Percentiles rank a stretch among this genome's conserved stretches.
Conservation (phyloP, 495 filamentous ascomycete genomes). For the Talaromyces wortmannii region DNA sequence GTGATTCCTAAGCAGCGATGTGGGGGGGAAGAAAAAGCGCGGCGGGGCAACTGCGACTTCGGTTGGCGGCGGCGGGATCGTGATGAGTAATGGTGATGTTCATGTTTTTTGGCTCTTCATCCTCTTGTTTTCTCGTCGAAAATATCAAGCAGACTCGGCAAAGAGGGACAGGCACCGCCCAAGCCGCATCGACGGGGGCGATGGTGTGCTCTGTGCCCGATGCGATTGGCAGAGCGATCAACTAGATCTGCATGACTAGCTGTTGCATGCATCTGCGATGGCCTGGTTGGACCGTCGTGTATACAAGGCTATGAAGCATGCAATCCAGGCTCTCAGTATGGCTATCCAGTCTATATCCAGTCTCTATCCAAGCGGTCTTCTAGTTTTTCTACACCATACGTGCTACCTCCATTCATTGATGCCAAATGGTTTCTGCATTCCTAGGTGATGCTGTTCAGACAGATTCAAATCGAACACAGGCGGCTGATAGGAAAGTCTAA, state of each 20-base stretch:
- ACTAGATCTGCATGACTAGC: neutral
- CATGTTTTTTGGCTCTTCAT: too few species aligned
- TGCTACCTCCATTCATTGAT: too few species aligned
- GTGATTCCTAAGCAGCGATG: conserved; percentile 22
- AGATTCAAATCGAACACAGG: too few species aligned
- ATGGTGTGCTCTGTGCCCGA: neutral
- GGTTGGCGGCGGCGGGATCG: neutral
- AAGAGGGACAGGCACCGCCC: neutral
- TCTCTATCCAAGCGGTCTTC: too few species aligned
- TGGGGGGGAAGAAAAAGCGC: neutral
- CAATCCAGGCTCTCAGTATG: too few species aligned
- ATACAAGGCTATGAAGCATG: too few species aligned
- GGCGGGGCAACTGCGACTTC: neutral
- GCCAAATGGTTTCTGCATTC: too few species aligned
- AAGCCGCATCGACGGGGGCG: neutral
- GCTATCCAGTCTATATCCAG: too few species aligned
- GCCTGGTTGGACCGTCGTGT: neutral
- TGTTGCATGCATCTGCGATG: neutral
- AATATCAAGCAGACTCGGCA: neutral
- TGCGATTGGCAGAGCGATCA: neutral
- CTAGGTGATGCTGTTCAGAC: too few species aligned
- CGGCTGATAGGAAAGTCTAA: too few species aligned
- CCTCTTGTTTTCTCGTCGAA: neutral
- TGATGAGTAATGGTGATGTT: neutral
- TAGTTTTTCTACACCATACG: too few species aligned